Evolutionary conservation across 768 basidiomycete species (phyloP).

Genomic region (Clavaria fumosa): DNA sequence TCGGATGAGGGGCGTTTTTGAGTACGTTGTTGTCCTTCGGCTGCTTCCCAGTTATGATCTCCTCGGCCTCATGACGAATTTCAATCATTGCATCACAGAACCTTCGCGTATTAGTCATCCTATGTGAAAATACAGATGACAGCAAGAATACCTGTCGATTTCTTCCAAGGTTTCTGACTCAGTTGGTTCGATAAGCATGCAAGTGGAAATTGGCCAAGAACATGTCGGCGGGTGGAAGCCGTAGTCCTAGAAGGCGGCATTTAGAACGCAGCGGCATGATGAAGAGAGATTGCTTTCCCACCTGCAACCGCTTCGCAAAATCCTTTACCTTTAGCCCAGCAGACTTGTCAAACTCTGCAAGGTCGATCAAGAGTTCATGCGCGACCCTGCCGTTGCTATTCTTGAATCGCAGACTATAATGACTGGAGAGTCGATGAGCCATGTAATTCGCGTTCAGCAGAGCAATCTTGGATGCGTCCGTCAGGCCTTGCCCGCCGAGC

Average conservation of each 20-base stretch:
- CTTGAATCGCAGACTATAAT: constrained; percentile 80
- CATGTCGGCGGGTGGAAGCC: constrained; percentile 96
- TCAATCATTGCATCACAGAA: constrained; percentile 99
- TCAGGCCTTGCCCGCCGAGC: constrained; percentile 89
- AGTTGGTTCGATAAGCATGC: constrained; percentile 96
- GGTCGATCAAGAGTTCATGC: constrained; percentile 89
- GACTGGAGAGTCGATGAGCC: constrained; percentile 68
- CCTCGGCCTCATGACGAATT: constrained; percentile 84
- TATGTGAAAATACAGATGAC: neutral
- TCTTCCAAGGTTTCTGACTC: constrained; percentile 92
- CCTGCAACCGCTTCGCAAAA: constrained; percentile 92
- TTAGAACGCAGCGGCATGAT: neutral
- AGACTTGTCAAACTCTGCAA: constrained; percentile 85
- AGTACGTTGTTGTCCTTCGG: constrained; percentile 85
- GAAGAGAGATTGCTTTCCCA: constrained; percentile 13
- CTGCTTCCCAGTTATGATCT: constrained; percentile 75
- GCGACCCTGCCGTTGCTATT: constrained; percentile 88
- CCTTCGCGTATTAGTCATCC: constrained; percentile 22
- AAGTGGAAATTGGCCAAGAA: constrained; percentile 95
- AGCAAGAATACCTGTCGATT: constrained; percentile 51
- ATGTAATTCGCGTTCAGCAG: constrained; percentile 97
- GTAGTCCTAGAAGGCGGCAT: constrained; percentile 51
- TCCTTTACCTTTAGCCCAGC: constrained; percentile 89
- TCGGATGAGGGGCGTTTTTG: constrained; percentile 88
- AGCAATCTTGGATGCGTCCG: constrained; percentile 72